Conservation (phyloP, 2,329 filamentous ascomycete genomes). For the Penicillium sumatraense region DNA sequence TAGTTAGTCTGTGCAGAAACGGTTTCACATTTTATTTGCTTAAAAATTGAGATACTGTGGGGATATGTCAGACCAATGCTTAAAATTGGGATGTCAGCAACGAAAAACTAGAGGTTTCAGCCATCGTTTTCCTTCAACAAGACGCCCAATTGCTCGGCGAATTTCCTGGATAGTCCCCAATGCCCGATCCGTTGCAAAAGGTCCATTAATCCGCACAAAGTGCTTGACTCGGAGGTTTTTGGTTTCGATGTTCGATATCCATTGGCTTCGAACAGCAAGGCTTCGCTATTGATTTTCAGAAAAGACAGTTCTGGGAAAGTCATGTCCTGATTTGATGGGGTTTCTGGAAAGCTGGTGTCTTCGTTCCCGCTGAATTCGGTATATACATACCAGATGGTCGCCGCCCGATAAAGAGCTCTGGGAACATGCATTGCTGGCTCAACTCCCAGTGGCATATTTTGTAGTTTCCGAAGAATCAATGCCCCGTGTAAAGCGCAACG, state of each 20-base stretch:
- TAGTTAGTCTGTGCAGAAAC: background rate
- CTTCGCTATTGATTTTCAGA: slow-evolving; percentile 8
- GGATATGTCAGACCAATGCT: too few relatives aligned
- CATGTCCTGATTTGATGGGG: background rate
- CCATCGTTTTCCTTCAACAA: background rate
- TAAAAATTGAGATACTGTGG: too few relatives aligned
- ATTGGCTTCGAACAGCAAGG: slow-evolving; percentile 14
- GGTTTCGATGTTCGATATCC: slow-evolving; percentile 6
- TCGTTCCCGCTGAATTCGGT: slow-evolving; percentile 5
- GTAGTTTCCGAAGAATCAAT: slow-evolving; percentile 12
- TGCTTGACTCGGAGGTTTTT: slow-evolving; percentile 10
- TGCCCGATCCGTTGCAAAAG: slow-evolving; percentile 10
- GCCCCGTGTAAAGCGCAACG: slow-evolving; percentile 15
- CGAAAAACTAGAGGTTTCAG: background rate
- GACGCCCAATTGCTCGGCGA: slow-evolving; percentile 10
- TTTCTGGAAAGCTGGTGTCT: background rate
- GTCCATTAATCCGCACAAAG: slow-evolving; percentile 11
- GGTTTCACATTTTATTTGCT: background rate
- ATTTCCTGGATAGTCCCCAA: slow-evolving; percentile 11
- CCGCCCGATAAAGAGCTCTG: slow-evolving; percentile 12
- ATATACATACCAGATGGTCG: slow-evolving; percentile 13
- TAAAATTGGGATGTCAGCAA: too few relatives aligned
- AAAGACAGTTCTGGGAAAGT: slow-evolving; percentile 7
- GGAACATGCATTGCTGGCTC: slow-evolving; percentile 17
- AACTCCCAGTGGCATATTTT: slow-evolving; percentile 3